Evolutionary conservation across 2,329 filamentous ascomycete genomes (phyloP).

Genomic region (Penicillium sp.): DNA sequence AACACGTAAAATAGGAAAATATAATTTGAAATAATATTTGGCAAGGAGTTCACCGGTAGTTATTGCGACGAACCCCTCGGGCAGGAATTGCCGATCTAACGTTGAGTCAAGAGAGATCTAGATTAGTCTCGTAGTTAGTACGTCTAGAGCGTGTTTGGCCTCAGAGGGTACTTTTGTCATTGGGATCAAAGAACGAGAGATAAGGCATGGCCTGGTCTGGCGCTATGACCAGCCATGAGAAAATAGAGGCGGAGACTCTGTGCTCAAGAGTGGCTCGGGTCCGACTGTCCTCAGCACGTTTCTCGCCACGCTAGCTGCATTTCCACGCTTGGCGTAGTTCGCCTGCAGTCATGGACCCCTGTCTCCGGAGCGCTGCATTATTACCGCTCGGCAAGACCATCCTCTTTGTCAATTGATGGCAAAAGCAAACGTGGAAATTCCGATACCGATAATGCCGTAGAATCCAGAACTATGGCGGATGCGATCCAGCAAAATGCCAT

Average conservation of each 20-base stretch:
- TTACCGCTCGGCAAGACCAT: not conserved
- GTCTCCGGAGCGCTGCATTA: not conserved
- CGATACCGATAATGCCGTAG: not conserved
- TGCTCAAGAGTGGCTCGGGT: not conserved
- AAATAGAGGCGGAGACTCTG: not conserved
- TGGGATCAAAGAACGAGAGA: not conserved
- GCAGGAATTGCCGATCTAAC: not conserved
- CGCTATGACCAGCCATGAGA: not conserved
- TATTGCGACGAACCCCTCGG: not conserved
- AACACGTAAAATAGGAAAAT: not conserved
- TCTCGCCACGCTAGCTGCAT: not conserved
- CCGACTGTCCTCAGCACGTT: not conserved
- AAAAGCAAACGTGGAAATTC: not conserved
- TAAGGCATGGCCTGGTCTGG: not conserved
- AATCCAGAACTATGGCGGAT: constrained; percentile 1
- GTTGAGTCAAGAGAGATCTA: not conserved
- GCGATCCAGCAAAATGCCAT: not conserved
- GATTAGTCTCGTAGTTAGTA: not conserved
- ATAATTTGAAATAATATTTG: not conserved
- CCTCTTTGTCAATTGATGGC: not conserved
- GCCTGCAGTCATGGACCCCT: not conserved
- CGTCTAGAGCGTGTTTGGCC: not conserved
- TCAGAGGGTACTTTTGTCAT: not conserved
- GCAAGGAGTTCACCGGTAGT: not conserved
- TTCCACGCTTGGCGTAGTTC: not conserved